Evolutionary conservation across 2,329 filamentous ascomycete species (phyloP).

Genomic region (Knufia petricola): DNA sequence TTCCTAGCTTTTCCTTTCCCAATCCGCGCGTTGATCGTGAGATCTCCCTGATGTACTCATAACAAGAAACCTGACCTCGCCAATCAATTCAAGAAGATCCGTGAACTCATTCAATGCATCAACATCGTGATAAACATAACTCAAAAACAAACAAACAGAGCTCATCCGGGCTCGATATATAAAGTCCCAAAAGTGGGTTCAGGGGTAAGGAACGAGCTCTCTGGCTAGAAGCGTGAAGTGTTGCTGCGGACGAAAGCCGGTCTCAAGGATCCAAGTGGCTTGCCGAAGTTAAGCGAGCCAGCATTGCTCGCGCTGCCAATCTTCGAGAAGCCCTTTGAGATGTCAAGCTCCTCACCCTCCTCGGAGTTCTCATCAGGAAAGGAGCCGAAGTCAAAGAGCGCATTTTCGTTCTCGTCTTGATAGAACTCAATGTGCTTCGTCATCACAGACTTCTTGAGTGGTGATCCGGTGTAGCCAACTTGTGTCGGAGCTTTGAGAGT

Average conservation of each 20-base stretch:
- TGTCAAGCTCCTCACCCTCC: conserved; percentile 35
- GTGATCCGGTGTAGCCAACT: conserved; percentile 14
- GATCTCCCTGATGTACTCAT: background rate
- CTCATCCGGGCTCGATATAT: background rate
- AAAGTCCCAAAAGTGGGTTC: background rate
- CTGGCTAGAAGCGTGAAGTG: conserved; percentile 4
- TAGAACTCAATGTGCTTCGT: conserved; percentile 23
- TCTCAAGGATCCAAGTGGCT: background rate
- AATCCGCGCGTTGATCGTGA: too few species aligned
- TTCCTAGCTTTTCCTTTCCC: too few species aligned
- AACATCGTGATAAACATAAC: background rate
- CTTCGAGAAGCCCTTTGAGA: conserved; percentile 40
- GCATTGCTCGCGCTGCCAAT: conserved; percentile 26
- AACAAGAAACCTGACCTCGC: background rate
- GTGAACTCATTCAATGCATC: background rate
- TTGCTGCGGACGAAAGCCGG: conserved; percentile 4
- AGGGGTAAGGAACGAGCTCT: background rate
- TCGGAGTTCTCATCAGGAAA: conserved; percentile 34
- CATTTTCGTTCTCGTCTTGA: conserved; percentile 32
- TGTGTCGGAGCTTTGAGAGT: conserved; percentile 21
- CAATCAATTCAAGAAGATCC: conserved; percentile 1
- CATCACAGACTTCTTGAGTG: conserved; percentile 13
- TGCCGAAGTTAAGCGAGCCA: background rate
- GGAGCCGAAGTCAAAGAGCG: conserved; percentile 40
- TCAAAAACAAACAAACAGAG: background rate